phyloP scores from a whole-genome alignment of 352 stramenopile species.

The Globisporangium okanoganense region DNA sequence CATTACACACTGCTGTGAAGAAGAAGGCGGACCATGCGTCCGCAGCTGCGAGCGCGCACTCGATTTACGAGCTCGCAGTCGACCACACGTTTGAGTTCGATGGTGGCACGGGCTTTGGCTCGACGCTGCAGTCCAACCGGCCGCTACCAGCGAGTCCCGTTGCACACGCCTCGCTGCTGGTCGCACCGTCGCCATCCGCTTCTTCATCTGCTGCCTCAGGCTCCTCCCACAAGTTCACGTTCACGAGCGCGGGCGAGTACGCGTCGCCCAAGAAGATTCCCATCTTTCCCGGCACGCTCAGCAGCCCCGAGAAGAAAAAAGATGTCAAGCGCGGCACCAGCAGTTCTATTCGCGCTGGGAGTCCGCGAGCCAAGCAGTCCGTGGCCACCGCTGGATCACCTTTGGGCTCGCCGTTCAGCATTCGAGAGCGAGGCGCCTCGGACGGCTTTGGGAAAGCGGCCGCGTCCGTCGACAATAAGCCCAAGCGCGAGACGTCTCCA shows the following conservation, averaged over 20 bases:
- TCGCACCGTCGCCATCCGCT: slow-evolving; percentile 17
- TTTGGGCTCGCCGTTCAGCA: background rate
- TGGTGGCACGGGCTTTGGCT: slow-evolving; percentile 56
- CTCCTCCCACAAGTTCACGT: slow-evolving; percentile 58
- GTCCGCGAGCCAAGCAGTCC: slow-evolving; percentile 22
- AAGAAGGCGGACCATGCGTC: background rate
- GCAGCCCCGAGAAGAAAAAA: slow-evolving; percentile 53
- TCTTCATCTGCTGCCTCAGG: background rate
- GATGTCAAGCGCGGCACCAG: slow-evolving; percentile 3
- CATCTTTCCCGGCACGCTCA: slow-evolving; percentile 55
- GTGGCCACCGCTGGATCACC: background rate
- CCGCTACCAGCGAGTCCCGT: slow-evolving; percentile 37
- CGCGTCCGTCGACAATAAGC: slow-evolving; percentile 20
- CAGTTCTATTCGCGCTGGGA: slow-evolving; percentile 2
- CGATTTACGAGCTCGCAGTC: slow-evolving; percentile 33
- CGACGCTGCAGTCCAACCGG: slow-evolving; percentile 51
- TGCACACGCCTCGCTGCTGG: slow-evolving; percentile 7
- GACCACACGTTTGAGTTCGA: slow-evolving; percentile 73
- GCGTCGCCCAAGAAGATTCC: slow-evolving; percentile 77
- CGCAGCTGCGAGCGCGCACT: background rate
- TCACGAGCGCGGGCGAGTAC: slow-evolving; percentile 64
- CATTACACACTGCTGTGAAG: background rate
- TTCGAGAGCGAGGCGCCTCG: background rate
- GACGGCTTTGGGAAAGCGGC: background rate
- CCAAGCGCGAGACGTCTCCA: slow-evolving; percentile 52